These are phyloP conservation scores for Podaxis carcinomalis DNA, from an alignment of 768 basidiomycete species.

Conservation along the genomic window DNA sequence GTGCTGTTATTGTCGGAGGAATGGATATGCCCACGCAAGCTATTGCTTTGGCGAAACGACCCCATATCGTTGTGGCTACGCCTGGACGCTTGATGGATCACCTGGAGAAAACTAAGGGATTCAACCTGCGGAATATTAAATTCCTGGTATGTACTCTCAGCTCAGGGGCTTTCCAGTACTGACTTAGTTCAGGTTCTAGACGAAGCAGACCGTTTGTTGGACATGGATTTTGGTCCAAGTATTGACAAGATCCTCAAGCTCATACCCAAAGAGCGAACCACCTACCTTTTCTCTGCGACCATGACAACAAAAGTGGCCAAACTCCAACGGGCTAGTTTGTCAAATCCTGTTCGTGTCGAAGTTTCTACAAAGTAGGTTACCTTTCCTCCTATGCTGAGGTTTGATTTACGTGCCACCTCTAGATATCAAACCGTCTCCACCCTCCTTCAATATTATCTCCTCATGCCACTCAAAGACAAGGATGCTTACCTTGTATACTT, in stretches of 20 bases:
- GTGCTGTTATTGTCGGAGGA: conserved; percentile 91
- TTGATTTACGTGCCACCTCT: conserved; percentile 11
- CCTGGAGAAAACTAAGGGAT: conserved; percentile 96
- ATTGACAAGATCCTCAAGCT: conserved; percentile 97
- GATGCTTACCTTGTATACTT: conserved; percentile 89
- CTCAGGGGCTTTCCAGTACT: background rate
- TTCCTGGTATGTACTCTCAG: conserved; percentile 63
- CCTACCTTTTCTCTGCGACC: conserved; percentile 96
- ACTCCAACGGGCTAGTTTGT: conserved; percentile 88
- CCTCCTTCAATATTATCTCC: conserved; percentile 91
- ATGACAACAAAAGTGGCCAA: conserved; percentile 99
- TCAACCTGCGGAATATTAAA: conserved; percentile 78
- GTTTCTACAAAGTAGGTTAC: conserved; percentile 81
- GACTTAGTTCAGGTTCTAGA: conserved; percentile 73
- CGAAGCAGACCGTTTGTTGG: conserved; percentile 92
- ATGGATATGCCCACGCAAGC: conserved; percentile 89
- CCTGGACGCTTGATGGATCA: conserved; percentile 93
- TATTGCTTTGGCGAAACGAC: conserved; percentile 88
- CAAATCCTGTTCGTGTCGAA: conserved; percentile 91
- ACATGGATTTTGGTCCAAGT: conserved; percentile 94
- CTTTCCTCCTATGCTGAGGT: background rate
- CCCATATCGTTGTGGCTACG: conserved; percentile 93
- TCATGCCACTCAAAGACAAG: conserved; percentile 89
- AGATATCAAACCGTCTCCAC: conserved; percentile 98
- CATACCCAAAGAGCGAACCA: conserved; percentile 90